Evolutionary conservation across 1,284 basidiomycete species (phyloP).

Genomic region (Boletus mariae): DNA sequence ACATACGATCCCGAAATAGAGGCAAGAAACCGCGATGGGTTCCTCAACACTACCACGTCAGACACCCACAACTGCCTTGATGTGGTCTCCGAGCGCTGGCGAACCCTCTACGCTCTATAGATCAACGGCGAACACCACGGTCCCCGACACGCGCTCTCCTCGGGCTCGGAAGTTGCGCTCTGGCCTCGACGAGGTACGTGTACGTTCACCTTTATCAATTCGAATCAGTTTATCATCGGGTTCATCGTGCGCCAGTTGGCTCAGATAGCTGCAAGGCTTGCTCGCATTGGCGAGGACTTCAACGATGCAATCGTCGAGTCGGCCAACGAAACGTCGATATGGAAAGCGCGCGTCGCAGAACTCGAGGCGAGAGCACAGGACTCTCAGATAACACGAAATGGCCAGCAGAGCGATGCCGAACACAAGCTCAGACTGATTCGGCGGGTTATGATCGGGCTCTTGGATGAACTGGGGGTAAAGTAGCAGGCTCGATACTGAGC

Average conservation of each 20-base stretch:
- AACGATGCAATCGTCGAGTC: constrained; percentile 28
- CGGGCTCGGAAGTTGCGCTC: constrained; percentile 12
- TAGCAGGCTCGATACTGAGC: not conserved
- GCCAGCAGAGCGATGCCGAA: constrained; percentile 29
- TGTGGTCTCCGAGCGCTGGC: not conserved
- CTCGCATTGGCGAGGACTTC: constrained; percentile 34
- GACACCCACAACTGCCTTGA: not conserved
- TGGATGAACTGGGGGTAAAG: constrained; percentile 40
- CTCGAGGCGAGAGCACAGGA: constrained; percentile 25
- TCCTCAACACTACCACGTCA: not conserved
- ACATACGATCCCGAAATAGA: constrained; percentile 6
- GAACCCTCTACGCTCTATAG: not conserved
- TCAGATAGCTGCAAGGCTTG: constrained; percentile 23
- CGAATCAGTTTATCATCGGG: not conserved
- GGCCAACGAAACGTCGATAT: constrained; percentile 22
- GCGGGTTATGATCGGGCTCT: constrained; percentile 38
- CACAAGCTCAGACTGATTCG: constrained; percentile 38
- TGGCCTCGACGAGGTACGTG: constrained; percentile 29
- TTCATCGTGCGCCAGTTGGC: constrained; percentile 16
- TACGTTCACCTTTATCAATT: not conserved
- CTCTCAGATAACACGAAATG: constrained; percentile 6
- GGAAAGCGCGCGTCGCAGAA: constrained; percentile 29
- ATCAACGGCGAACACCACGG: constrained; percentile 6
- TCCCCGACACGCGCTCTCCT: constrained; percentile 15
- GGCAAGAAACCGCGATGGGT: constrained; percentile 10